Base-by-base conservation (phyloP, 768 basidiomycete species). In the Termitomyces sp. region DNA sequence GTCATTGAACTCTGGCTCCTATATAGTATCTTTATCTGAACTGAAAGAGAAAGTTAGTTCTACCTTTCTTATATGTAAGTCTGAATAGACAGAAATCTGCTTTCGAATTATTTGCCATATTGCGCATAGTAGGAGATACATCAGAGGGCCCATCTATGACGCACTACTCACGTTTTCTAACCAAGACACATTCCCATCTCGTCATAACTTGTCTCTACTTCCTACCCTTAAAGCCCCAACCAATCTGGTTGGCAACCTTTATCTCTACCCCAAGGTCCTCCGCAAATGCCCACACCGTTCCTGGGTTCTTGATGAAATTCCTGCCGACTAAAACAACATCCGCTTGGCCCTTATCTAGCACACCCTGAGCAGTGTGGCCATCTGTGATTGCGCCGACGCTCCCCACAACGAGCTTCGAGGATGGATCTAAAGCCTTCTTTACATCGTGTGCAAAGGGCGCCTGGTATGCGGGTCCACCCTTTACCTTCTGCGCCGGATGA, bases 271-370 rank as follows among this genome's bases (percentile, higher is more conserved):
- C 81, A 30, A 86, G 64, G 41, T 84, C 80, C 21, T 83, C 79
- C 1, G 84, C 83, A 63, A 82, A 83, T 10, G 71, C 63, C 76
- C 76, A 77, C 3, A 79, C 77, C 3, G 68, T 60, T 0, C 76
- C 79, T 0, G 85, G 85, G 61, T 87, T 80, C 71, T 81, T 82
- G 67, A 79, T 78, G 73, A 87, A 86, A 51, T 75, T 73, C 41
- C 81, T 66, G 21, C 80, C 82, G 12, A 81, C 74, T 46, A 78
- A 58, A 5, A 88, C 69, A 3, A 81, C 79, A 62, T 92, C 88
- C 1, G 85, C 83, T 54, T 80, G 70, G 5, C 76, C 84, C 14
- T 77, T 67, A 52, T 85, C 77, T 3, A 91, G 66, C 19, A 87
- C 73, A 11, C 73, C 72, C 64, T 87, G 80, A 0, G 85, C 84